phyloP scores from a whole-genome alignment of 1,284 basidiomycete genomes.

The Malassezia obtusa region DNA sequence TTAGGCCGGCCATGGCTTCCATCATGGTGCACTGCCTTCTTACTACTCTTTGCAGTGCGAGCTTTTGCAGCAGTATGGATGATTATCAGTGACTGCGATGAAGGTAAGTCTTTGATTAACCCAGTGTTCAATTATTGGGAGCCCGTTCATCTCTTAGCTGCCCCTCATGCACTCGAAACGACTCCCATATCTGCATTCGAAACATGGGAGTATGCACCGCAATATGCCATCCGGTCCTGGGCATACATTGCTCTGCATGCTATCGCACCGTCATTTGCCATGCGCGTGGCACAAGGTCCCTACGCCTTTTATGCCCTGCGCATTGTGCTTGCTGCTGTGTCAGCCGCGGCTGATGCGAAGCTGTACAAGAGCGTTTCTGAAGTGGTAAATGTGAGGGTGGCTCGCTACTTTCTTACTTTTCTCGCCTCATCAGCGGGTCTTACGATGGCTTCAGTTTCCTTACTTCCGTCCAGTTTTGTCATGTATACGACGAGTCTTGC shows the following conservation, averaged over 20 bases:
- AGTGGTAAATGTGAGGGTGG: constrained; percentile 75
- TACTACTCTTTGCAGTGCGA: constrained; percentile 2
- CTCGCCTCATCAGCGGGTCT: constrained; percentile 78
- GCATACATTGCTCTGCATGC: constrained; percentile 63
- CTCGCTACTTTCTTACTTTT: constrained; percentile 79
- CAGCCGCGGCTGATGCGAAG: constrained; percentile 68
- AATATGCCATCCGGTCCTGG: constrained; percentile 85
- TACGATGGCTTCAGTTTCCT: constrained; percentile 69
- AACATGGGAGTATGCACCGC: constrained; percentile 92
- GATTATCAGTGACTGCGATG: constrained; percentile 93
- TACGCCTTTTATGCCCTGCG: constrained; percentile 80
- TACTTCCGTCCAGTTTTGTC: constrained; percentile 76
- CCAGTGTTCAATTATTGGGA: constrained; percentile 87
- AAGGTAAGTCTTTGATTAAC: constrained; percentile 47
- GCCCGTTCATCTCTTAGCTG: constrained; percentile 68
- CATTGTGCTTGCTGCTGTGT: constrained; percentile 65
- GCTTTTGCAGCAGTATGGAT: constrained; percentile 69
- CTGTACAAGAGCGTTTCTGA: constrained; percentile 74
- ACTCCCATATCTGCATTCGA: constrained; percentile 59
- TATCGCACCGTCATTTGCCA: constrained; percentile 17
- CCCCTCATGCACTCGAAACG: not conserved
- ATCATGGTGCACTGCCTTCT: constrained; percentile 5
- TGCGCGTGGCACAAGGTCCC: constrained; percentile 52
- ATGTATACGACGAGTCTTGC: constrained; percentile 84
- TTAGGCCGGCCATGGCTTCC: constrained; percentile 2